Percentiles rank a stretch among this genome's conserved stretches.
These are phyloP conservation scores for Fusarium cicatricum DNA, from an alignment of 2,329 filamentous ascomycete species.

Conservation along the genomic window DNA sequence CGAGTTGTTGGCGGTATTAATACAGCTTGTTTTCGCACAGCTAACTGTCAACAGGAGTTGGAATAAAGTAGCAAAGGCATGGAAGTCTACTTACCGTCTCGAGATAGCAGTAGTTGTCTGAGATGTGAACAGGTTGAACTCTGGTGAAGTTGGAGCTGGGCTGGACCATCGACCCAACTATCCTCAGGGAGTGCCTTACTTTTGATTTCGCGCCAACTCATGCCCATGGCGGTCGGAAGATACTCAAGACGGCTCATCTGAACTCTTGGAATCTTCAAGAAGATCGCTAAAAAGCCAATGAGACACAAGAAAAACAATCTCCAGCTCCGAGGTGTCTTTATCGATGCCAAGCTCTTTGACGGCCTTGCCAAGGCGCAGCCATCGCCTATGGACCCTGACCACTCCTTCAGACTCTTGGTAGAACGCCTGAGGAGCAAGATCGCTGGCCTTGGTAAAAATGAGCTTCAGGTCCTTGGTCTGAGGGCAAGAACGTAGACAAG, in stretches of 20 bases:
- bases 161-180: too few species aligned
- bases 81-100: not conserved
- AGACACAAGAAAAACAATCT: not conserved
- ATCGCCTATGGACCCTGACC: slow-evolving; percentile 13
- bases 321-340: not conserved
- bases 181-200: too few species aligned
- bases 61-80: too few species aligned
- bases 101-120: not conserved
- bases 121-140: not conserved
- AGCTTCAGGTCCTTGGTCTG: not conserved
- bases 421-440: not conserved
- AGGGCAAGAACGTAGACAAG: not conserved
- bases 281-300: not conserved
- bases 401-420: not conserved
- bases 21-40: too few species aligned
- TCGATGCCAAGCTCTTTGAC: not conserved
- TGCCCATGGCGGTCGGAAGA: too few species aligned
- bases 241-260: too few species aligned
- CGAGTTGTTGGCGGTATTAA: too few species aligned
- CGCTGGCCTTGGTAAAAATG: not conserved
- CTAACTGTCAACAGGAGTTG: too few species aligned
- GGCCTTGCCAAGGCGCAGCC: not conserved
- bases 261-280: slow-evolving; percentile 5
- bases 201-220: too few species aligned
- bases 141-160: not conserved